These are phyloP conservation scores for Populus deltoides DNA, from an alignment of 345 rosid genomes.

Conservation along the genomic window DNA sequence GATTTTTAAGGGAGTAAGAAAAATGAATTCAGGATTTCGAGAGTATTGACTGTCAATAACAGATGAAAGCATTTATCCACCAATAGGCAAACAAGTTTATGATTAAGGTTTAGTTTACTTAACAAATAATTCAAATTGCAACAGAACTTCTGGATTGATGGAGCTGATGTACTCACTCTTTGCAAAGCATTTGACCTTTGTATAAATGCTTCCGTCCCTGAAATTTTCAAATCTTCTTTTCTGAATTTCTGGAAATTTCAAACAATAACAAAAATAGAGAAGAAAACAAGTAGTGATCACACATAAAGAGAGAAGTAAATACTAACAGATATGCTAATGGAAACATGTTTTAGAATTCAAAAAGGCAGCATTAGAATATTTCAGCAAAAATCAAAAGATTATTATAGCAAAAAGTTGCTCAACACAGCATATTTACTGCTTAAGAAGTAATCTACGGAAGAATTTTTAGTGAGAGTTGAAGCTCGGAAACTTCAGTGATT, in stretches of 20 bases:
- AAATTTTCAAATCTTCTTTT: slow-evolving; percentile 83
- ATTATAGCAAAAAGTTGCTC: not conserved
- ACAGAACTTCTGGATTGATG: not conserved
- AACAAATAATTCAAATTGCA: not conserved
- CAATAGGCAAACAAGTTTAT: not conserved
- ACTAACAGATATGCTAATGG: not conserved
- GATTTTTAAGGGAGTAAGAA: not conserved
- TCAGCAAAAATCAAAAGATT: not conserved
- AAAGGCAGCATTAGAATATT: not conserved
- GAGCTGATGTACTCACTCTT: slow-evolving; percentile 47
- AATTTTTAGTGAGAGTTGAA: too few relatives aligned
- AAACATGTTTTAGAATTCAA: not conserved
- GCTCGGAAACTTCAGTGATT: too few relatives aligned
- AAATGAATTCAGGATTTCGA: not conserved
- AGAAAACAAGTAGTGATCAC: slow-evolving; percentile 1
- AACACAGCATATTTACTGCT: not conserved
- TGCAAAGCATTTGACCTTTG: slow-evolving; percentile 78
- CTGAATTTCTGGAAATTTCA: slow-evolving; percentile 69
- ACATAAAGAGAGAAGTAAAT: not conserved
- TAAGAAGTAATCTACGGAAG: too few relatives aligned
- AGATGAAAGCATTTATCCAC: not conserved
- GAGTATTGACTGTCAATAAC: not conserved
- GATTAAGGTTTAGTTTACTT: not conserved
- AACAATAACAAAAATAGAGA: not conserved
- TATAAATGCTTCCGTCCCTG: slow-evolving; percentile 80